phyloP scores from a whole-genome alignment of 139 green algal species.

The Mesotaenium endlicherianum region DNA sequence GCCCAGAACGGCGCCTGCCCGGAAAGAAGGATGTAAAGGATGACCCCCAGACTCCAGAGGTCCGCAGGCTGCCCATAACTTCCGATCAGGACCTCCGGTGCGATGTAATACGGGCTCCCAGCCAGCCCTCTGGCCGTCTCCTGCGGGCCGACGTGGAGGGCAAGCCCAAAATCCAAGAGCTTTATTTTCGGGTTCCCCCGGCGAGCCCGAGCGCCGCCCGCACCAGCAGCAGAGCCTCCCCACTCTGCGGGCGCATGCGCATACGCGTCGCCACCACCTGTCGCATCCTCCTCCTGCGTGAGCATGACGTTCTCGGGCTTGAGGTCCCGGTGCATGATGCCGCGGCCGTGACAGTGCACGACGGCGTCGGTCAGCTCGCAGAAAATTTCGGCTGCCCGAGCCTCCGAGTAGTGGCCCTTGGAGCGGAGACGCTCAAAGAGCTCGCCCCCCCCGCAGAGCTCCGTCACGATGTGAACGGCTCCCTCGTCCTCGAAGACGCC shows the following conservation, averaged over 20 bases:
- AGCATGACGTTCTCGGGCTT: conserved; percentile 45
- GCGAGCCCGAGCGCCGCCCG: neutral
- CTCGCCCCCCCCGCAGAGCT: conserved; percentile 34
- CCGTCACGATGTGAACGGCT: conserved; percentile 29
- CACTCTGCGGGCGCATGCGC: neutral
- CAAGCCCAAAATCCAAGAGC: conserved; percentile 13
- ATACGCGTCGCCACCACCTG: neutral
- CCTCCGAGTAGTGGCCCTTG: neutral
- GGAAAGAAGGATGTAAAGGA: conserved; percentile 22
- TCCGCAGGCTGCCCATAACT: neutral
- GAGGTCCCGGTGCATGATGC: conserved; percentile 37
- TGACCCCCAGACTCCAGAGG: conserved; percentile 15
- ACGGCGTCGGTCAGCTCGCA: neutral
- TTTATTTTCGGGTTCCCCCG: neutral
- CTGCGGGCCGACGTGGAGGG: neutral
- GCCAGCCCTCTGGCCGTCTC: neutral
- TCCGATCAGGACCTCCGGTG: neutral
- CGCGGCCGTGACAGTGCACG: conserved; percentile 23
- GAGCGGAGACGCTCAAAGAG: conserved; percentile 5
- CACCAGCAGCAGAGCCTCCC: neutral
- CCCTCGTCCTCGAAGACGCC: conserved; percentile 43
- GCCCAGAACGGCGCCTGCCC: conserved; percentile 12
- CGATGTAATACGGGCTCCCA: conserved; percentile 1
- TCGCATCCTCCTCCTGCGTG: neutral
- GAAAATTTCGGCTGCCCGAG: conserved; percentile 20